These are phyloP conservation scores for Rhodotorula sp. DNA, from an alignment of 1,284 basidiomycete species.

Conservation along the genomic window DNA sequence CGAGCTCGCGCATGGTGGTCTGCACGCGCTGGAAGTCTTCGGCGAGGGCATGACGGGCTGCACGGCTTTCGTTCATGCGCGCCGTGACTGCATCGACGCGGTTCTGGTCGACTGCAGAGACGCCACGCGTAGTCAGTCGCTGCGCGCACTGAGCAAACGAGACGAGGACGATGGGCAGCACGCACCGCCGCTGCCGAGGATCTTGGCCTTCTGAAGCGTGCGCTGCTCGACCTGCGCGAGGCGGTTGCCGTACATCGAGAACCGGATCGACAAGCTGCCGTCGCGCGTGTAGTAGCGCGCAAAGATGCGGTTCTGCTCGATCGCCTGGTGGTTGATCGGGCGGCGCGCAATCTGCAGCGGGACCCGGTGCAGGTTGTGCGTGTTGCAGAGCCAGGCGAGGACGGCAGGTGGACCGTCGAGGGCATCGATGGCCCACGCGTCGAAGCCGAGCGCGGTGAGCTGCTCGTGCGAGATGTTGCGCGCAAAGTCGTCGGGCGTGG, in stretches of 20 bases:
- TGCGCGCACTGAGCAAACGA: too few relatives aligned
- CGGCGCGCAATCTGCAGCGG: conserved; percentile 22
- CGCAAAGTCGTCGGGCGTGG: conserved; percentile 39
- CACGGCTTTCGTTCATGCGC: neutral
- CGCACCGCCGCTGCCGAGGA: conserved; percentile 25
- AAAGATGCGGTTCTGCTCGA: neutral
- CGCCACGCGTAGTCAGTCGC: too few relatives aligned
- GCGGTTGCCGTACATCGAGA: conserved; percentile 30
- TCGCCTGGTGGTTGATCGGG: neutral
- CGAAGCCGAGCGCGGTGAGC: conserved; percentile 68
- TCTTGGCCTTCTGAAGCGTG: conserved; percentile 11
- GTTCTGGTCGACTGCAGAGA: conserved; percentile 10
- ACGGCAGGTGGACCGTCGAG: conserved; percentile 55
- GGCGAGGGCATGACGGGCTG: neutral
- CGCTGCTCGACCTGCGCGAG: conserved; percentile 19
- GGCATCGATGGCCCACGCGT: conserved; percentile 79
- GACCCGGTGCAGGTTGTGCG: conserved; percentile 9
- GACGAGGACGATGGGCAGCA: neutral
- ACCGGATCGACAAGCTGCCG: conserved; percentile 21
- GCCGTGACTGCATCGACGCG: neutral
- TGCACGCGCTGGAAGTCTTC: neutral
- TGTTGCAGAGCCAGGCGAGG: conserved; percentile 50
- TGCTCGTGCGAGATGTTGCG: conserved; percentile 64
- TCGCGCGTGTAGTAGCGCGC: conserved; percentile 38
- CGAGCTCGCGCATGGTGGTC: conserved; percentile 5